Base-by-base conservation (phyloP, 345 rosid species). In the Erucastrum elatum region DNA sequence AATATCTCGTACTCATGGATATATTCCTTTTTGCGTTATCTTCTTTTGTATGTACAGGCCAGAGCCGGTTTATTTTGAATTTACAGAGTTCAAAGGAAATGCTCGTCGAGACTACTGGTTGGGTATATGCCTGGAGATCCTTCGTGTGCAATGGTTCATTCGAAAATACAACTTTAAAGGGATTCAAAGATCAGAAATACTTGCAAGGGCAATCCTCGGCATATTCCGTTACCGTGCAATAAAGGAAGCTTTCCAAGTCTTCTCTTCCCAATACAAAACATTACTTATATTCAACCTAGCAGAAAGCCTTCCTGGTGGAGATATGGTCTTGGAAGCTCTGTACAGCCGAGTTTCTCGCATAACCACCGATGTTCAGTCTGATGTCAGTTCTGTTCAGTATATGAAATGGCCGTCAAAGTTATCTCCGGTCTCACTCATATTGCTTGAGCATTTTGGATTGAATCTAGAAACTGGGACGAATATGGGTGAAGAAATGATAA, bases 81-180 rank as follows among this genome's bases (percentile, higher is more conserved):
- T 90, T 83, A 95, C 97, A 63, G 98, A 94, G 84, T 91, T 94
- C 80, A 92, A 88, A 86, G 94, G 97, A 71, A 90, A 87, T 80
- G 90, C 92, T 69, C 95, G 97, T 59, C 89, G 98, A 41, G 93
- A 90, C 87, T 94, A 90, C 82, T 92, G 97, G 98, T 81, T 92
- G 82, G 94, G 88, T 77, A 84, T 89, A 79, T 89, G 93, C 71
- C 84, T 88, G 53, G 98, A 94, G 88, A 82, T 94, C 78, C 86
- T 94, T 68, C 88, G 84, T 72, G 90, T 86, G 34, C 93, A 92
- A 77, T 88, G 77, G 66, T 92, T 92, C 81, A 77, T 88, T 63
- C 84, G 92, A 78, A 90, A 85, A 78, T 61, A 87, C 81, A 86
- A 84, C 79, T 88, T 94, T 66, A 84, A 72, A 59, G 92, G 89